Evolutionary conservation across 78 protist genomes (phyloP).

Genomic region (Diacronema lutheri): DNA sequence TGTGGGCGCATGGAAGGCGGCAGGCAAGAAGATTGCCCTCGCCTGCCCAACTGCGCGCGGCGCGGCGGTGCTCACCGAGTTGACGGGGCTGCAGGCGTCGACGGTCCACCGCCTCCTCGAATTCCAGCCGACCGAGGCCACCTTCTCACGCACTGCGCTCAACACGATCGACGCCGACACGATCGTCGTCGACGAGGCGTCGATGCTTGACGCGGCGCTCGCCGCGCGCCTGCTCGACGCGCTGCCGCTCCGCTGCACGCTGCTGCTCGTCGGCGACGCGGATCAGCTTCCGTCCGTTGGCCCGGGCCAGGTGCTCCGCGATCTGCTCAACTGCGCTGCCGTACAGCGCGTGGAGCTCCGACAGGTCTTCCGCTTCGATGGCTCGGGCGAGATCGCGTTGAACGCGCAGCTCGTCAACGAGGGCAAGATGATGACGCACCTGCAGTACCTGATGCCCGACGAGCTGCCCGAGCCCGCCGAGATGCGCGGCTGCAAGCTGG

Average conservation of each 20-base stretch:
- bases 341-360: neutral
- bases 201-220: slow-evolving; percentile 15
- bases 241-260: neutral
- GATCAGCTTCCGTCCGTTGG: slow-evolving; percentile 30
- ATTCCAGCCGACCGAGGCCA: neutral
- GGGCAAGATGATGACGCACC: neutral
- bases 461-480: neutral
- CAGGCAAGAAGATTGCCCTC: neutral
- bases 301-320: slow-evolving; percentile 7
- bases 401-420: neutral
- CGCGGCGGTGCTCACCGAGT: neutral
- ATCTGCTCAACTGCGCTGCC: neutral
- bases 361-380: neutral
- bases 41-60: slow-evolving; percentile 28
- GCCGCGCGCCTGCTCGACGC: neutral
- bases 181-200: slow-evolving; percentile 19
- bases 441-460: neutral
- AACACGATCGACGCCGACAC: neutral
- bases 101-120: slow-evolving; percentile 15
- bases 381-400: neutral
- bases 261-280: slow-evolving; percentile 24
- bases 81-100: neutral
- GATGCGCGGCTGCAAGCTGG: neutral
- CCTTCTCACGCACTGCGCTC: neutral
- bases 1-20: neutral